Conservation (phyloP, 805 yeast species). For the Blastobotrys muscicola region DNA sequence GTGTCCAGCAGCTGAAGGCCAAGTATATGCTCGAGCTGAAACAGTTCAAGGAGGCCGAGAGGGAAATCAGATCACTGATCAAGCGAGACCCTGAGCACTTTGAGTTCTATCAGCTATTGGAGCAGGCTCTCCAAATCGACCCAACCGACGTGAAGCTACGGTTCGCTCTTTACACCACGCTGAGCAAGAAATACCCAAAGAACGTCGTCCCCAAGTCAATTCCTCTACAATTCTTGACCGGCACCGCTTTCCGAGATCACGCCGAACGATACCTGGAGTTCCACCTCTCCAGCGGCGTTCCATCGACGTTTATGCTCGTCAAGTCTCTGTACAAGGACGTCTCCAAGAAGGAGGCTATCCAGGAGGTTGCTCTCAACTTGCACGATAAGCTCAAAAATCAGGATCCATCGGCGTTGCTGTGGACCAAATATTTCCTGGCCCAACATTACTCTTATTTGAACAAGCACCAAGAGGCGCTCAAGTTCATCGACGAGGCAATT, state of each 20-base stretch:
- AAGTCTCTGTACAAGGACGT: slow-evolving; percentile 61
- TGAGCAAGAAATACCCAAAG: slow-evolving; percentile 65
- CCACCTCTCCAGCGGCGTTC: slow-evolving; percentile 73
- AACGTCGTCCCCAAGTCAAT: slow-evolving; percentile 72
- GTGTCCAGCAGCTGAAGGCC: slow-evolving; percentile 60
- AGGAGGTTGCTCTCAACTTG: slow-evolving; percentile 44
- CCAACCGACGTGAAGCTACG: slow-evolving; percentile 37
- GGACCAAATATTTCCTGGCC: slow-evolving; percentile 72
- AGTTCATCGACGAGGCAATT: slow-evolving; percentile 52
- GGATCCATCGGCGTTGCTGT: slow-evolving; percentile 29
- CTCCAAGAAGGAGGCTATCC: slow-evolving; percentile 36
- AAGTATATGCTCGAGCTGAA: slow-evolving; percentile 51
- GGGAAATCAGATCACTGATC: slow-evolving; percentile 56
- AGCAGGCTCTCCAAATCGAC: slow-evolving; percentile 48
- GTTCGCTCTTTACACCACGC: slow-evolving; percentile 51
- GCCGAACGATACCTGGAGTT: slow-evolving; percentile 46
- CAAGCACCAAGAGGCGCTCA: slow-evolving; percentile 45
- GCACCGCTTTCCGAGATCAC: slow-evolving; percentile 41
- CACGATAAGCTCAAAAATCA: slow-evolving; percentile 19
- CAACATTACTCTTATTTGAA: slow-evolving; percentile 61
- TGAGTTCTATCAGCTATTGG: slow-evolving; percentile 56
- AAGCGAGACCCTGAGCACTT: slow-evolving; percentile 80
- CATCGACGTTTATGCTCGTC: slow-evolving; percentile 78
- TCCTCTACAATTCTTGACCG: slow-evolving; percentile 44
- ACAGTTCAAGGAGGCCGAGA: slow-evolving; percentile 52